Evolutionary conservation across 768 basidiomycete genomes (phyloP).

Genomic region (Lentinula sp.): DNA sequence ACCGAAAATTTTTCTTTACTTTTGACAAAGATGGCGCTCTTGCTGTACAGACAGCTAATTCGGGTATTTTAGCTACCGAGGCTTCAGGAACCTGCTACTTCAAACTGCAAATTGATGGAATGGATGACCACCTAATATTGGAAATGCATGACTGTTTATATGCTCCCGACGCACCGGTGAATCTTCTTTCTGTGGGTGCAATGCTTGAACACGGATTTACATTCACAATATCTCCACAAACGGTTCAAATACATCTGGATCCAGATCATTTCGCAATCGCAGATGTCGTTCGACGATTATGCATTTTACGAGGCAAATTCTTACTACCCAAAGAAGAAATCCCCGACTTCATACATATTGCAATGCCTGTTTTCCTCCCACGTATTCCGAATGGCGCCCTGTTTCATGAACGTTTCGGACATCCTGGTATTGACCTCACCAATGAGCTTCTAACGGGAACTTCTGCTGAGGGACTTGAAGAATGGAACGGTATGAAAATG

Average conservation of each 20-base stretch:
- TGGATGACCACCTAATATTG: no score
- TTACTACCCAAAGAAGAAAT: background rate
- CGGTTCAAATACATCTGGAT: no score
- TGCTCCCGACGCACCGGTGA: background rate
- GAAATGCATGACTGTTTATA: background rate
- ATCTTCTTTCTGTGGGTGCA: slow-evolving; percentile 4
- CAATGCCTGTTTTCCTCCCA: background rate
- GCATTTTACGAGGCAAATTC: background rate
- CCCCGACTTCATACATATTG: background rate
- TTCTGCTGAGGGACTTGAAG: background rate
- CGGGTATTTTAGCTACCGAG: no score
- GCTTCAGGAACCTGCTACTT: no score
- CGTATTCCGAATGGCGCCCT: background rate
- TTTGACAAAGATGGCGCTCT: no score
- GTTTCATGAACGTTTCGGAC: background rate
- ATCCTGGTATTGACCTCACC: background rate
- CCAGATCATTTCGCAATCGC: background rate
- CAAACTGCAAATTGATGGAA: no score
- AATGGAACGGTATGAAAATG: background rate
- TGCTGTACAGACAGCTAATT: no score
- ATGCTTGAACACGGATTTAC: slow-evolving; percentile 1
- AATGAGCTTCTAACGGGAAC: background rate
- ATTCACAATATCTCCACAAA: background rate
- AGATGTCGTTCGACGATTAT: background rate
- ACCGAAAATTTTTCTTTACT: no score